phyloP scores from a whole-genome alignment of 2,329 filamentous ascomycete genomes.

The Salinomyces thailandicus region DNA sequence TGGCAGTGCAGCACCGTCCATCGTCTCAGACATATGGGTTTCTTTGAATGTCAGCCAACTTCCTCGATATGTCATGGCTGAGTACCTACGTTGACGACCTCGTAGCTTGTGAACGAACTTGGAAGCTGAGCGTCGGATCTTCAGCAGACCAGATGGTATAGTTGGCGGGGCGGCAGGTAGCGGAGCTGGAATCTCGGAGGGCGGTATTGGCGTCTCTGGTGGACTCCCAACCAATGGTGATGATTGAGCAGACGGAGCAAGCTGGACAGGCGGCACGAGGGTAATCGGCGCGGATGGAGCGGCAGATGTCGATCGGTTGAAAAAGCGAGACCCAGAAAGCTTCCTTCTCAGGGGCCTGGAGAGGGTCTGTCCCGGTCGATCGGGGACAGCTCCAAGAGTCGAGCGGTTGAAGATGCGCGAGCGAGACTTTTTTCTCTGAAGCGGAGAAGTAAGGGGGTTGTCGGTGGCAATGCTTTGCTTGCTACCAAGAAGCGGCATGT shows the following conservation, averaged over 20 bases:
- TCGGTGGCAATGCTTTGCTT: slow-evolving; percentile 5
- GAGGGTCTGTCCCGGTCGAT: neutral
- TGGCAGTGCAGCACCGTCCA: slow-evolving; percentile 14
- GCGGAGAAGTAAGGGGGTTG: neutral
- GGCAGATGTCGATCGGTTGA: neutral
- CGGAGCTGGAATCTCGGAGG: neutral
- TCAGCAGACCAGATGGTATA: neutral
- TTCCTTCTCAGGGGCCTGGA: neutral
- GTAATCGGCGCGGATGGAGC: neutral
- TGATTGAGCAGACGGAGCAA: too few relatives aligned
- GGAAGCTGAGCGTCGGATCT: slow-evolving; percentile 12
- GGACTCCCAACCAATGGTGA: too few relatives aligned
- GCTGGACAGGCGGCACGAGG: neutral
- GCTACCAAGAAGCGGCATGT: slow-evolving; percentile 9
- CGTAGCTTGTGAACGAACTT: slow-evolving; percentile 6
- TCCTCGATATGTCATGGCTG: neutral
- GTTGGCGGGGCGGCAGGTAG: neutral
- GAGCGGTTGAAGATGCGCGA: slow-evolving; percentile 2
- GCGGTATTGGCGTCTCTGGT: too few relatives aligned
- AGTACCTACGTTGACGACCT: slow-evolving; percentile 4
- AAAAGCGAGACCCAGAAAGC: neutral
- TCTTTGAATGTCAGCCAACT: too few relatives aligned
- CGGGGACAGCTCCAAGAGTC: too few relatives aligned
- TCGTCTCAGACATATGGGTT: neutral
- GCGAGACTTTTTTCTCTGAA: slow-evolving; percentile 5